Conservation (phyloP, 2,329 filamentous ascomycete genomes). For the Lanzia echinophila region DNA sequence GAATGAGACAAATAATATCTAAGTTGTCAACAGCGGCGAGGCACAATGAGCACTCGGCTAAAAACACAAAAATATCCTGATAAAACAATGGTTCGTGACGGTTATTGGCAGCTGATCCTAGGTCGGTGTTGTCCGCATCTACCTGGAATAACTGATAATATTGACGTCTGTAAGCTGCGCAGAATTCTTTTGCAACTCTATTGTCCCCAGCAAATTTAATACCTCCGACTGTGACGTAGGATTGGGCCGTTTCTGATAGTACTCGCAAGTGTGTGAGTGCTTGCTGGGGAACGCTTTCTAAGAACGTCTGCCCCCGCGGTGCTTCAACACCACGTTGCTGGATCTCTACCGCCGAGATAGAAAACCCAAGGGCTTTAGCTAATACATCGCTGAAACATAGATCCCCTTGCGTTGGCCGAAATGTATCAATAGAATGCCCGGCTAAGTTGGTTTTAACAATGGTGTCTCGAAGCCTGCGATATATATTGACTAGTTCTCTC, state of each 20-base stretch:
- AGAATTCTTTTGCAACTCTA: conserved; percentile 60
- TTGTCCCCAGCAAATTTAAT: conserved; percentile 55
- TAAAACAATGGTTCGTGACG: conserved; percentile 51
- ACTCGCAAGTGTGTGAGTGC: conserved; percentile 81
- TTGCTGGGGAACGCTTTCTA: conserved; percentile 80
- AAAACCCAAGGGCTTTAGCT: conserved; percentile 66
- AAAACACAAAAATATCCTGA: conserved; percentile 70
- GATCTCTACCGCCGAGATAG: conserved; percentile 84
- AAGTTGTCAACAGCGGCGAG: conserved; percentile 60
- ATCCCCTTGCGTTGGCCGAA: conserved; percentile 29
- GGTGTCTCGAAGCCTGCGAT: conserved; percentile 54
- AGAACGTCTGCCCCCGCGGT: conserved; percentile 63
- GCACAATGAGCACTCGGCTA: conserved; percentile 71
- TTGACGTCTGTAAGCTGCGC: conserved; percentile 62
- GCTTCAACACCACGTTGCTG: conserved; percentile 79
- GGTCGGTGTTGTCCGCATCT: conserved; percentile 10
- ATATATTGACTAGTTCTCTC: conserved; percentile 52
- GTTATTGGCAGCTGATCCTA: conserved; percentile 18
- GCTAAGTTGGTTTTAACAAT: conserved; percentile 49
- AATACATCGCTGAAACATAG: conserved; percentile 52
- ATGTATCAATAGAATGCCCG: conserved; percentile 20
- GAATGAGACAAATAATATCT: conserved; percentile 72
- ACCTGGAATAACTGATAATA: conserved; percentile 62
- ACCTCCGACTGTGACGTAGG: conserved; percentile 73
- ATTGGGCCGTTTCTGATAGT: conserved; percentile 78